Percentiles rank a stretch among this genome's conserved stretches.
Conservation (phyloP, 306 rosid genomes). For the Castanopsis chinensis region DNA sequence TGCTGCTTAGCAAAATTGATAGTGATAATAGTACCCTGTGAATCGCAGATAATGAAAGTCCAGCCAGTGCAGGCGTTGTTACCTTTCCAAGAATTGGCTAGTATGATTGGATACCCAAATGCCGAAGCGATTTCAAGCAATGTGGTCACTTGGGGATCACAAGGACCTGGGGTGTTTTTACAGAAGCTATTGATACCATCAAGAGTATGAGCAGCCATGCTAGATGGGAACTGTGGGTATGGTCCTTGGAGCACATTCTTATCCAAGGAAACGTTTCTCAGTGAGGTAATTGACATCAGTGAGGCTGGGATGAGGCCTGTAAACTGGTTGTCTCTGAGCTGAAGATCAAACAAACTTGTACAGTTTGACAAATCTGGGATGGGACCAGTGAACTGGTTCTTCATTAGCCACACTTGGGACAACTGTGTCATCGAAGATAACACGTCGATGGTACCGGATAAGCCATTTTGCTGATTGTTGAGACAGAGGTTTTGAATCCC, state of each 20-base stretch:
- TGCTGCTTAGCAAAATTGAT: too few relatives aligned
- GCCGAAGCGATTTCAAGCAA: too few relatives aligned
- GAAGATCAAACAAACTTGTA: slow-evolving; percentile 47
- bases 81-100: too few relatives aligned
- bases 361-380: slow-evolving; percentile 63
- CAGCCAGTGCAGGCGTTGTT: too few relatives aligned
- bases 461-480: slow-evolving; percentile 60
- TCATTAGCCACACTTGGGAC: slow-evolving; percentile 62
- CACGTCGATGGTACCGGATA: slow-evolving; percentile 50
- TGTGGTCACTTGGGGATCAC: too few relatives aligned
- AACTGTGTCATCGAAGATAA: slow-evolving; percentile 52
- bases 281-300: slow-evolving; percentile 25
- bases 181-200: too few relatives aligned
- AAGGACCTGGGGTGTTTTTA: too few relatives aligned
- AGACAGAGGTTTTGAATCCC: slow-evolving; percentile 55
- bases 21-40: too few relatives aligned
- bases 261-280: slow-evolving; percentile 46
- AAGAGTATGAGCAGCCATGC: too few relatives aligned
- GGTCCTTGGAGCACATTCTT: slow-evolving; percentile 11
- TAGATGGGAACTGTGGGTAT: too few relatives aligned
- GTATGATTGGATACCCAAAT: too few relatives aligned
- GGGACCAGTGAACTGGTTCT: slow-evolving; percentile 57
- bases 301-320: slow-evolving; percentile 65
- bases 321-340: slow-evolving; percentile 60
- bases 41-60: too few relatives aligned